phyloP scores from a whole-genome alignment of 768 basidiomycete genomes.

The Kwoniella shandongensis region DNA sequence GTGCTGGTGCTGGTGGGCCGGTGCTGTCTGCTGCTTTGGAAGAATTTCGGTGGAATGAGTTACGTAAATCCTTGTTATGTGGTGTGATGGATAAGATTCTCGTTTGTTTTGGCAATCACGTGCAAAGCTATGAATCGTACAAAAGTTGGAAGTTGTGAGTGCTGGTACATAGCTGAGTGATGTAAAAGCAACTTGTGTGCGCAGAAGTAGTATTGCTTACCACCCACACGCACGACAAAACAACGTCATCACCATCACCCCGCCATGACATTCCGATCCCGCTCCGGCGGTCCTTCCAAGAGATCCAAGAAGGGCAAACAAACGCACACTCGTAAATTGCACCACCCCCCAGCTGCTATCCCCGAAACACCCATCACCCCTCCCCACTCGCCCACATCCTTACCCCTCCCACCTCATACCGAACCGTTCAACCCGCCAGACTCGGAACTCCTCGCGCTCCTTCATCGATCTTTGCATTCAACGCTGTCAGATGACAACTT shows the following conservation, averaged over 20 bases:
- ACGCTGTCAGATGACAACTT: slow-evolving; percentile 37
- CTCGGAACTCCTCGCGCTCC: slow-evolving; percentile 33
- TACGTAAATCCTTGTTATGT: not conserved
- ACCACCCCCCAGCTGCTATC: slow-evolving; percentile 36
- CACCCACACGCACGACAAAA: too few species aligned
- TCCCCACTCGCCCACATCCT: not conserved
- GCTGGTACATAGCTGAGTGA: too few species aligned
- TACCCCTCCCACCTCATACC: slow-evolving; percentile 5
- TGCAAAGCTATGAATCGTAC: too few species aligned
- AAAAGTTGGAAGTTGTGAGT: slow-evolving; percentile 2
- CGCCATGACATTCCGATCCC: slow-evolving; percentile 42
- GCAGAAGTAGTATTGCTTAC: too few species aligned
- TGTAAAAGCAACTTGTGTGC: too few species aligned
- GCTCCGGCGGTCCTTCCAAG: slow-evolving; percentile 37
- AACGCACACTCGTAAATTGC: slow-evolving; percentile 32
- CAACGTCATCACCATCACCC: too few species aligned
- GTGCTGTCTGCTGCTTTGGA: not conserved
- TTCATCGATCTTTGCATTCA: slow-evolving; percentile 25
- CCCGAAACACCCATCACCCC: slow-evolving; percentile 8
- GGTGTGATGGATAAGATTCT: not conserved
- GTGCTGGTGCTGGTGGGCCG: too few species aligned
- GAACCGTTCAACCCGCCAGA: slow-evolving; percentile 36
- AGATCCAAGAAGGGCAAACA: slow-evolving; percentile 16
- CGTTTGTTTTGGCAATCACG: too few species aligned
- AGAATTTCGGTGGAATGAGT: not conserved